These are phyloP conservation scores for Raphanus raphanistrum DNA, from an alignment of 345 rosid genomes.

Conservation along the genomic window DNA sequence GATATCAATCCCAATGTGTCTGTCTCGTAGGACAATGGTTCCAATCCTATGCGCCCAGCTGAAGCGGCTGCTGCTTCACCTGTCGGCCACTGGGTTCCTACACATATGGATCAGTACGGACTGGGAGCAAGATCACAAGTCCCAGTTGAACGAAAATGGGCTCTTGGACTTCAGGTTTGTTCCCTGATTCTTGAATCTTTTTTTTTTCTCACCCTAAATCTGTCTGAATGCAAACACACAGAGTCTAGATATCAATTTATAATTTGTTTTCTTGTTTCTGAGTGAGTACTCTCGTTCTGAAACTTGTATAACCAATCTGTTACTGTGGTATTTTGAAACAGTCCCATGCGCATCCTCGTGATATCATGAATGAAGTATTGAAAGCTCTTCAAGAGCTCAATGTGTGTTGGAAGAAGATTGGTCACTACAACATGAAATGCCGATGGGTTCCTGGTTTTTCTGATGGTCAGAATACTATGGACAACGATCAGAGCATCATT, in stretches of 20 bases:
- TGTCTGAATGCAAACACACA: background rate
- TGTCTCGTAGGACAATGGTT: conserved; percentile 53
- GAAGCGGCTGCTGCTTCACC: conserved; percentile 57
- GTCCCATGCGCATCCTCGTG: conserved; percentile 90
- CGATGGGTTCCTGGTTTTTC: conserved; percentile 69
- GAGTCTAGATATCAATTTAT: background rate
- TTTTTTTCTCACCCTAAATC: background rate
- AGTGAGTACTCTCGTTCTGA: too few species aligned
- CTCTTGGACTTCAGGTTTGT: conserved; percentile 91
- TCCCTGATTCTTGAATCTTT: conserved; percentile 3
- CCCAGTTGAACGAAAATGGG: conserved; percentile 78
- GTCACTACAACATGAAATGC: conserved; percentile 96
- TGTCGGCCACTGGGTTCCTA: conserved; percentile 60
- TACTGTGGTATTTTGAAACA: conserved; percentile 33
- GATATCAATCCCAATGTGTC: too few species aligned
- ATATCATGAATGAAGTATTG: conserved; percentile 81
- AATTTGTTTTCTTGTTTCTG: too few species aligned
- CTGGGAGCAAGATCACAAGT: conserved; percentile 57
- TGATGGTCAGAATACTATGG: conserved; percentile 45
- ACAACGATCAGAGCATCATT: conserved; percentile 43
- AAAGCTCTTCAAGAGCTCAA: conserved; percentile 83
- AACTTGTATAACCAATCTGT: background rate
- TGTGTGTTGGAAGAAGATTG: conserved; percentile 93
- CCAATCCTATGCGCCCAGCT: conserved; percentile 57
- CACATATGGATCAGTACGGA: conserved; percentile 73